A percentile compares a stretch with the other conserved stretches of the same genome.
Evolutionary conservation across 257 asterid species (phyloP).

Genomic region (Solanum medicagineum): DNA sequence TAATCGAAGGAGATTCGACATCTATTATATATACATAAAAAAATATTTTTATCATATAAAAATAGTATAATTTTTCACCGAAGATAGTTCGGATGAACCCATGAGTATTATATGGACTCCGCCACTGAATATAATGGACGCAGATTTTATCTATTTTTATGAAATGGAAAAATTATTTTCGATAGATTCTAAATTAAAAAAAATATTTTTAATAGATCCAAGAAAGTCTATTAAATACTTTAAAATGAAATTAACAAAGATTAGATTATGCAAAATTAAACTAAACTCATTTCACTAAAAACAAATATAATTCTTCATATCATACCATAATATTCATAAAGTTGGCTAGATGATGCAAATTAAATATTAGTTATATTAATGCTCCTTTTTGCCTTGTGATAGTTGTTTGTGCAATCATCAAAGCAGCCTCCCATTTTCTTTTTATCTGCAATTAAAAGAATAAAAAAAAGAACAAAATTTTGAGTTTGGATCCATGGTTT

Average conservation of each 20-base stretch:
- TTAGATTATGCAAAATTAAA: neutral
- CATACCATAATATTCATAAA: neutral
- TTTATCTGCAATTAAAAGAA: neutral
- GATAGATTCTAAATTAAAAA: neutral
- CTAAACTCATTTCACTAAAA: neutral
- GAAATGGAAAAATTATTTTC: rapidly evolving
- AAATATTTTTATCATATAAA: no score
- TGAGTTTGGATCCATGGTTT: neutral
- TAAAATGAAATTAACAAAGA: neutral
- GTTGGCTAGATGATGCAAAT: neutral
- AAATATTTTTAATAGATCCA: neutral
- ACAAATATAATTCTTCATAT: neutral
- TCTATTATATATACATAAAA: no score
- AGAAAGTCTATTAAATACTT: neutral
- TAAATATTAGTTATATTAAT: neutral
- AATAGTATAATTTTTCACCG: no score
- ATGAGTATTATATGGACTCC: no score
- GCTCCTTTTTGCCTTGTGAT: neutral
- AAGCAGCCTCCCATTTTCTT: neutral
- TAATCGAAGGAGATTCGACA: no score
- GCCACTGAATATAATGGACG: no score
- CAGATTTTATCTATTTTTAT: no score
- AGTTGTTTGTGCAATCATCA: neutral
- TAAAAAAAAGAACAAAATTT: neutral
- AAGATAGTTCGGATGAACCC: no score